Evolutionary conservation across 495 filamentous ascomycete genomes (phyloP), one percentile per base, ranked within the genome.

Genomic region (Aspergillus biplanus): DNA sequence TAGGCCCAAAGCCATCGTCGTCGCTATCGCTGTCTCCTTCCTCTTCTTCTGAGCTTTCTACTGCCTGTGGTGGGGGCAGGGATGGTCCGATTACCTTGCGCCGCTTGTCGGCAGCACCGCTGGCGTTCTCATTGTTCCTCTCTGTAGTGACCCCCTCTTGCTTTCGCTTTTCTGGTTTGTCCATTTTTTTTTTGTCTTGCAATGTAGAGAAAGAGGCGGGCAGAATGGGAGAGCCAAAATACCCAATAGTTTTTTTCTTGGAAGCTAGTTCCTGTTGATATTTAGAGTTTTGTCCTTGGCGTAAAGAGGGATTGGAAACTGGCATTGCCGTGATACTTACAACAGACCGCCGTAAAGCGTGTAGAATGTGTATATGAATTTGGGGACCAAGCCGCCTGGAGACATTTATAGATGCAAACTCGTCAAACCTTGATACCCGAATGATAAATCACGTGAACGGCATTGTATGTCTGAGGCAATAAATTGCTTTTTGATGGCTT

Each of bases 1-100:
- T 83, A n/a, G 94, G 94, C 0, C 94, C 95, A 70, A 91, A 93
- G 64, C 89, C 88, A 65, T 88, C 86, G 59, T 87, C 86, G 39
- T 81, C 80, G 57, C 44, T 62, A 32, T 64, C 16, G 59, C 44
- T 54, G 61, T 64, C 68, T 63, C 72, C 71, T 57, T 64, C 67
- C 69, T 63, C 53, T 71, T 62, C 44, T 66, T 71, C 47, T 59
- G 53, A 27, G 49, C 71, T 62, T 52, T 64, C 65, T 59, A 52
- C 65, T 44, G 71, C 52, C 65, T 67, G 62, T 31, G 67, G 37
- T 50, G 71, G 69, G 18, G 75, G 76, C 3, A 78, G 49, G 1
- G 71, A 62, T 7, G 76, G 76, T 1, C 76, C 76, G 49, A 77
- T 70, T 5, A 78, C 69, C 62, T 73, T 78, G 48, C 58, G 68